phyloP scores from a whole-genome alignment of 2,329 filamentous ascomycete genomes.

The Dactylellina leptospora region DNA sequence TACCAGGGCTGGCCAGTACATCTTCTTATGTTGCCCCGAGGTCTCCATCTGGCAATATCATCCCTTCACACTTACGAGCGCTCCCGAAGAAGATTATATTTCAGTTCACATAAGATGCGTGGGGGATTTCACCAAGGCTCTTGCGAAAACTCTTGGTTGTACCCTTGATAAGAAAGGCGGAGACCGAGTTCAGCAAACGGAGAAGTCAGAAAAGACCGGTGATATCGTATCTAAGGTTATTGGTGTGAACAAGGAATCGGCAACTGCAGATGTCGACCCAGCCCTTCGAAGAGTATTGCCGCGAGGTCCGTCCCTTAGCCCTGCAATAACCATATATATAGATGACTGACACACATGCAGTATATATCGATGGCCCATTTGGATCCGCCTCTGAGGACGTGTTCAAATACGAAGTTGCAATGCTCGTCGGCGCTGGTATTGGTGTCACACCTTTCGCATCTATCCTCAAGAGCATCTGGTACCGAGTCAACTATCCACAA shows the following conservation, averaged over 20 bases:
- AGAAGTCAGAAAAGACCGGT: conserved; percentile 60
- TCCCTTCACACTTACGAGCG: conserved; percentile 84
- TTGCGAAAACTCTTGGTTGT: conserved; percentile 77
- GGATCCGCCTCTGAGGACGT: conserved; percentile 87
- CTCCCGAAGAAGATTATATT: conserved; percentile 88
- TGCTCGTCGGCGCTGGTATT: conserved; percentile 83
- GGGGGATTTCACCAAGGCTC: conserved; percentile 79
- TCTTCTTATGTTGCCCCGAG: conserved; percentile 86
- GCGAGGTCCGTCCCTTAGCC: conserved; percentile 60
- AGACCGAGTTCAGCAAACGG: conserved; percentile 62
- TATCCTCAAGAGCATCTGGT: conserved; percentile 91
- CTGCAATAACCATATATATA: neutral
- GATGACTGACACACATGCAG: conserved; percentile 57
- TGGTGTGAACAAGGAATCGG: conserved; percentile 69
- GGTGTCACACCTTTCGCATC: conserved; percentile 87
- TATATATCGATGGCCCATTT: conserved; percentile 86
- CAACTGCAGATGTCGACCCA: conserved; percentile 69
- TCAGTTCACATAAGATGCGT: conserved; percentile 83
- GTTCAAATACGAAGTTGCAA: conserved; percentile 83
- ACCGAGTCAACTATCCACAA: conserved; percentile 87
- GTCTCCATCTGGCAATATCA: conserved; percentile 90
- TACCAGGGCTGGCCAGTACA: conserved; percentile 83
- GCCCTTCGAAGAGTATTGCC: conserved; percentile 77
- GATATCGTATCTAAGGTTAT: conserved; percentile 71
- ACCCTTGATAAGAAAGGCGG: conserved; percentile 69